phyloP scores from a whole-genome alignment of 768 basidiomycete species.

The Lactarius tabidus region DNA sequence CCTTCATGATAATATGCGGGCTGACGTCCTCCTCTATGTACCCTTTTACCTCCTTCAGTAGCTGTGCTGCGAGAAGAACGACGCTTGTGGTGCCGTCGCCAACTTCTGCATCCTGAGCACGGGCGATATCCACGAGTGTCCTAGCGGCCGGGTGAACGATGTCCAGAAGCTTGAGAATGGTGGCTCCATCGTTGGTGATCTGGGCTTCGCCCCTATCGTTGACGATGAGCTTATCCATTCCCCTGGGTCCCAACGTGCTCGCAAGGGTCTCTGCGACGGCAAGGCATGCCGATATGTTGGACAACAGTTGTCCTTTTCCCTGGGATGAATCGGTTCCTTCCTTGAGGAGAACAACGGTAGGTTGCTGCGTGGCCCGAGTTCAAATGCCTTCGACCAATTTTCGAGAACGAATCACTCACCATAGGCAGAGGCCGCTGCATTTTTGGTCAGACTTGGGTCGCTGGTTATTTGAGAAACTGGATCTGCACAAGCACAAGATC shows the following conservation, averaged over 20 bases:
- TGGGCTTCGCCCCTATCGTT: slow-evolving; percentile 92
- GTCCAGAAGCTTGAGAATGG: slow-evolving; percentile 94
- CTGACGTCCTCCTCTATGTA: slow-evolving; percentile 97
- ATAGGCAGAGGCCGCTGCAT: slow-evolving; percentile 67
- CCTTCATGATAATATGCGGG: slow-evolving; percentile 97
- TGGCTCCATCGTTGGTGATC: slow-evolving; percentile 99
- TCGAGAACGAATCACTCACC: slow-evolving; percentile 17
- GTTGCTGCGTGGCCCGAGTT: slow-evolving; percentile 61
- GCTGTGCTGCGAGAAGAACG: slow-evolving; percentile 88
- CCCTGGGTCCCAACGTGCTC: slow-evolving; percentile 93
- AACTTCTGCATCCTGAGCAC: slow-evolving; percentile 97
- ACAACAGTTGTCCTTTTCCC: slow-evolving; percentile 86
- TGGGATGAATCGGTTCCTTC: slow-evolving; percentile 97
- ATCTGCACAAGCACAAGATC: slow-evolving; percentile 8
- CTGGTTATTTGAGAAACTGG: neutral
- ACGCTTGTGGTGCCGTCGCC: slow-evolving; percentile 98
- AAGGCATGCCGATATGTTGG: slow-evolving; percentile 95
- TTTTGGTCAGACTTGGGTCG: slow-evolving; percentile 34
- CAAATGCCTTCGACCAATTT: slow-evolving; percentile 8
- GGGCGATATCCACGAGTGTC: slow-evolving; percentile 96
- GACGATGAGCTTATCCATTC: slow-evolving; percentile 99
- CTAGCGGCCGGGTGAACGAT: slow-evolving; percentile 97
- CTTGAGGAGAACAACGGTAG: slow-evolving; percentile 91
- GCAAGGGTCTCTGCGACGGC: slow-evolving; percentile 89
- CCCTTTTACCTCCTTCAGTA: slow-evolving; percentile 86